Evolutionary conservation across 495 filamentous ascomycete genomes (phyloP), one percentile per base, ranked within the genome.

Genomic region (Penicillium paxilli): DNA sequence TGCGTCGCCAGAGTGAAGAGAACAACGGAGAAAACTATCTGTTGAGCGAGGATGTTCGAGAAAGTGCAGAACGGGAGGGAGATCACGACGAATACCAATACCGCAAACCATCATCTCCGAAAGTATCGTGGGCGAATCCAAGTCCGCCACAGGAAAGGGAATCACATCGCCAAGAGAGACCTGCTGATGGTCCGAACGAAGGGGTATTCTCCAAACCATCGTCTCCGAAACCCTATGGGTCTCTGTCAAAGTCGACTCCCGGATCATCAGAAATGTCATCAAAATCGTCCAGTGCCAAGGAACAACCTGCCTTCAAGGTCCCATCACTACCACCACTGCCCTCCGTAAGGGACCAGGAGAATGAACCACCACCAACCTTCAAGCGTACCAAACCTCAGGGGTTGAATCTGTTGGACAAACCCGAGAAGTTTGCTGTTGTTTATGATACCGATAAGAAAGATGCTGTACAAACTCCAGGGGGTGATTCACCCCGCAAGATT

Each of bases 311-410:
- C 5, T 90, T 85, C 72, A 88, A 82, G 52, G 74, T 89, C n/a
- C 85, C 86, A 19, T 78, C 81, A 14, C 76, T 83, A 21, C 78
- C 80, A 11, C 64, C 77, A 35, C 52, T 90, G 24, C 84, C 87
- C 8, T 82, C 83, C 2, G 62, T 69, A 23, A 75, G 82, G 42
- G 88, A 92, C 66, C 87, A 95, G 64, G 90, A 95, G 65, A 95
- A 94, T 66, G 87, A 91, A 47, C 83, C 83, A 8, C 89, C 87
- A 8, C 83, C 87, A 19, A 87, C 87, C 0, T 91, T 90, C 76
- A 89, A 84, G 61, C 80, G 86, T 20, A 79, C 81, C 46, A 89
- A 87, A 58, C 74, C 81, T n/a, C 77, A 75, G 26, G 75, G 79
- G 7, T 72, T 82, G 37, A 73, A 79, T 33, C 54, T 82, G 12